Base-by-base conservation (phyloP, 345 rosid genomes). In the Reutealis trisperma region DNA sequence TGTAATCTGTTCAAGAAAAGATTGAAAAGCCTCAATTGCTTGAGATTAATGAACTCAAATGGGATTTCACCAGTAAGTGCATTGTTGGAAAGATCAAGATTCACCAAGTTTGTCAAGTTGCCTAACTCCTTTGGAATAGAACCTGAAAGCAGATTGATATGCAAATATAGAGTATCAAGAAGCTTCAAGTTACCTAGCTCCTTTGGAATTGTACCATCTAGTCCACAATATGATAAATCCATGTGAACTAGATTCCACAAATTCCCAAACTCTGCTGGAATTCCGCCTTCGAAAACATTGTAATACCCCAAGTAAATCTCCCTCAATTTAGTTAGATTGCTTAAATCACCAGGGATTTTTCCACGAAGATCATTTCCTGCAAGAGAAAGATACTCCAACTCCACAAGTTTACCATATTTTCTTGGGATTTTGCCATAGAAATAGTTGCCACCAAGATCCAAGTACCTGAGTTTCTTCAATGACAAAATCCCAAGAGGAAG, bases 371-470 rank as follows among this genome's bases (percentile, higher is more conserved):
- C 90, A 77, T 95, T 95, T 41, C 98, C 99, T 0, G 90, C 88
- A 37, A 95, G 87, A 34, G 94, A 90, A 24, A 95, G 88, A 83
- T 80, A 91, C 83, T 84, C 80, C 81, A 95, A 85, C 54, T 78
- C 71, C 82, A 74, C 72, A 60, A 93, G 82, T 75, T 77, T 74
- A 70, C 94, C 98, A 24, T 92, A 93, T 62, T 80, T 82, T 37
- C 54, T 61, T 22, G 98, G 98, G 63, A 95, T 95, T 81, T 77
- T 80, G 11, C 99, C 98, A 7, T 66, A 63, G 65, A 95, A 93
- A 86, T 76, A 95, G 83, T 95, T 95, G 71, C 99, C 98, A 15
- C 99, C 99, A 59, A 95, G 86, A 65, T 92, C 84, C 81, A 95
- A 92, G 88, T 84, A 71, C 79, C 74, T 76, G 55, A 95, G 90